Evolutionary conservation across 805 yeast genomes (phyloP).

Genomic region (Schwanniomyces polymorphus): DNA sequence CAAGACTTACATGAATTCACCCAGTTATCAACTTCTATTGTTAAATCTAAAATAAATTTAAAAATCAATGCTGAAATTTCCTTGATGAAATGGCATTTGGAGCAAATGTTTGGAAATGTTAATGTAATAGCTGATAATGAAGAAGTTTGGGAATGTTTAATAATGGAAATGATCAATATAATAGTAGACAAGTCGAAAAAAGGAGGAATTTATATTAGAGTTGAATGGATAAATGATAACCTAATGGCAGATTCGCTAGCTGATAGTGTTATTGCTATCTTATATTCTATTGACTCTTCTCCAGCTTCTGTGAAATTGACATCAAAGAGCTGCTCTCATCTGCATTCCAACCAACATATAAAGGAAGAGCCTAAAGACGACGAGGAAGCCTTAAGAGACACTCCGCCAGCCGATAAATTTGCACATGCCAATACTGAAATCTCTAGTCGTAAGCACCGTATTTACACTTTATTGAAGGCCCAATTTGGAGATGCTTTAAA

Average conservation of each 20-base stretch:
- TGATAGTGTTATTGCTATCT: conserved; percentile 86
- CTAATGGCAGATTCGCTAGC: conserved; percentile 87
- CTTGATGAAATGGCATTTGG: conserved; percentile 82
- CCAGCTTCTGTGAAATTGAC: conserved; percentile 93
- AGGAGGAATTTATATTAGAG: conserved; percentile 48
- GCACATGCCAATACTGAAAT: conserved; percentile 30
- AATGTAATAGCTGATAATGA: conserved; percentile 61
- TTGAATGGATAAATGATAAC: conserved; percentile 89
- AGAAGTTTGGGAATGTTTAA: conserved; percentile 42
- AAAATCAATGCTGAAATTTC: conserved; percentile 79
- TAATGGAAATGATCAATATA: conserved; percentile 44
- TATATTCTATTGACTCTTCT: conserved; percentile 88
- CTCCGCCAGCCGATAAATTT: conserved; percentile 10
- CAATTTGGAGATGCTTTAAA: conserved; percentile 84
- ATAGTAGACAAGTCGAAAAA: conserved; percentile 38
- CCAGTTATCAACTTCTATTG: conserved; percentile 79
- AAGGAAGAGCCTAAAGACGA: conserved; percentile 21
- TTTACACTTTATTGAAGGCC: conserved; percentile 64
- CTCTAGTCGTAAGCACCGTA: conserved; percentile 41
- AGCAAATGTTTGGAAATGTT: conserved; percentile 92
- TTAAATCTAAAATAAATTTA: conserved; percentile 78
- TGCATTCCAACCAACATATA: conserved; percentile 35
- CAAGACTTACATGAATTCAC: conserved; percentile 89
- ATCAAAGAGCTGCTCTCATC: conserved; percentile 56
- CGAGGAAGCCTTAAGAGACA: conserved; percentile 12